phyloP scores from a whole-genome alignment of 345 rosid species.

The Diplotaxis tenuifolia region DNA sequence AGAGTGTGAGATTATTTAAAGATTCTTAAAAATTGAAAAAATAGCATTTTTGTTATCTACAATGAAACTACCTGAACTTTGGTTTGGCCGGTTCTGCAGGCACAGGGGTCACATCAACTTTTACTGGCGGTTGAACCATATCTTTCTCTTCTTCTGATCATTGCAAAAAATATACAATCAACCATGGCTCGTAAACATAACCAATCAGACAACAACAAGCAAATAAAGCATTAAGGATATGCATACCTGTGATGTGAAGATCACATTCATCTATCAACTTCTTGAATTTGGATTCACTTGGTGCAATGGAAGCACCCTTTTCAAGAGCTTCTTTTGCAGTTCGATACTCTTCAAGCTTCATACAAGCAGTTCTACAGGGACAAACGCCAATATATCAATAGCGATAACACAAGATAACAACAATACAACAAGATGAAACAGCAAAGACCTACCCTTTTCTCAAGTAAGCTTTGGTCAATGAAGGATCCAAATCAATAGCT shows the following conservation, averaged over 20 bases:
- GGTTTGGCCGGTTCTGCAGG: slow-evolving; percentile 40
- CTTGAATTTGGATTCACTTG: slow-evolving; percentile 57
- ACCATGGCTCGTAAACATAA: not conserved
- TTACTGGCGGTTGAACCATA: slow-evolving; percentile 24
- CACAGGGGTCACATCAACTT: slow-evolving; percentile 15
- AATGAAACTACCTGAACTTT: slow-evolving; percentile 48
- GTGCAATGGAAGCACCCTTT: slow-evolving; percentile 59
- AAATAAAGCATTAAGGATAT: not conserved
- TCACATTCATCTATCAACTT: slow-evolving; percentile 73
- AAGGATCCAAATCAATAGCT: slow-evolving; percentile 73
- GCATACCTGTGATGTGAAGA: slow-evolving; percentile 53
- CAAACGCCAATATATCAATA: not conserved
- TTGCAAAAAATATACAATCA: not conserved
- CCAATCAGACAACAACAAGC: slow-evolving; percentile 2
- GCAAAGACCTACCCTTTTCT: slow-evolving; percentile 68
- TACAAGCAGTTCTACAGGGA: slow-evolving; percentile 65
- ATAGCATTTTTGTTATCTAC: not conserved
- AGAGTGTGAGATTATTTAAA: not conserved
- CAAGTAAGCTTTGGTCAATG: slow-evolving; percentile 70
- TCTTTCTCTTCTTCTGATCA: slow-evolving; percentile 37
- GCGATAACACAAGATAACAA: not conserved
- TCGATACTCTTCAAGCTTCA: slow-evolving; percentile 84
- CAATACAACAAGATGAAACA: not conserved
- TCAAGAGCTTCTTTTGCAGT: slow-evolving; percentile 84
- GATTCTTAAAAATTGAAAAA: not conserved